phyloP scores from a whole-genome alignment of 2,329 filamentous ascomycete species.

The Fusarium hainanense region DNA sequence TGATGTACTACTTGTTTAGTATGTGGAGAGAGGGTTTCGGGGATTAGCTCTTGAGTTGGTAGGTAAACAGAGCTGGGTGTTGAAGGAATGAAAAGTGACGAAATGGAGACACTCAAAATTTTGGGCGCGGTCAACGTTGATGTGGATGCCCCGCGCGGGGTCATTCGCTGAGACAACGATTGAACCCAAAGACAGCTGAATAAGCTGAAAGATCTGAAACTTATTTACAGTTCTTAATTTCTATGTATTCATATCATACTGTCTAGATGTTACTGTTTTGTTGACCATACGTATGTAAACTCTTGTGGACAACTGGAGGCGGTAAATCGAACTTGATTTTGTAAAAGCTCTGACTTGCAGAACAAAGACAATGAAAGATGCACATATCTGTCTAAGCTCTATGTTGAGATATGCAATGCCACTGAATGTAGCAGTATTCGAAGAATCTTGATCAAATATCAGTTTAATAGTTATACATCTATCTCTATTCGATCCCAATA shows the following conservation, averaged over 20 bases:
- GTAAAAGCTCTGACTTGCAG: not conserved
- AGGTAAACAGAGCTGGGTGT: not conserved
- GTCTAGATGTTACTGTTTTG: not conserved
- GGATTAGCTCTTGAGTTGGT: not conserved
- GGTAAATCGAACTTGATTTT: not conserved
- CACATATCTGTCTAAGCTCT: not conserved
- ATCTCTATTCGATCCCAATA: too few relatives aligned
- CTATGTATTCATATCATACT: not conserved
- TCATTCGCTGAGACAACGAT: slow-evolving; percentile 37
- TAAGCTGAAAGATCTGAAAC: slow-evolving; percentile 7
- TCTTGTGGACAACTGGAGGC: not conserved
- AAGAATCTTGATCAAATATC: too few relatives aligned
- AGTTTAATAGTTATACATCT: too few relatives aligned
- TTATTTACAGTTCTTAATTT: not conserved
- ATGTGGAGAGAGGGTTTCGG: not conserved
- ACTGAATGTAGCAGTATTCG: too few relatives aligned
- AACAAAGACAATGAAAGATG: not conserved
- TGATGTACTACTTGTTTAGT: slow-evolving; percentile 17
- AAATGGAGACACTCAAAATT: slow-evolving; percentile 41
- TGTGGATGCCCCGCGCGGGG: slow-evolving; percentile 47
- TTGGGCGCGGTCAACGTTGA: slow-evolving; percentile 30
- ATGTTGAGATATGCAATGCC: too few relatives aligned
- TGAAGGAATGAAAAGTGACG: slow-evolving; percentile 34
- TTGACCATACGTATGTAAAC: not conserved
- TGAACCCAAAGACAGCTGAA: slow-evolving; percentile 7